Conservation (phyloP, 108 stramenopile genomes). For the Skeletonema costatum region DNA sequence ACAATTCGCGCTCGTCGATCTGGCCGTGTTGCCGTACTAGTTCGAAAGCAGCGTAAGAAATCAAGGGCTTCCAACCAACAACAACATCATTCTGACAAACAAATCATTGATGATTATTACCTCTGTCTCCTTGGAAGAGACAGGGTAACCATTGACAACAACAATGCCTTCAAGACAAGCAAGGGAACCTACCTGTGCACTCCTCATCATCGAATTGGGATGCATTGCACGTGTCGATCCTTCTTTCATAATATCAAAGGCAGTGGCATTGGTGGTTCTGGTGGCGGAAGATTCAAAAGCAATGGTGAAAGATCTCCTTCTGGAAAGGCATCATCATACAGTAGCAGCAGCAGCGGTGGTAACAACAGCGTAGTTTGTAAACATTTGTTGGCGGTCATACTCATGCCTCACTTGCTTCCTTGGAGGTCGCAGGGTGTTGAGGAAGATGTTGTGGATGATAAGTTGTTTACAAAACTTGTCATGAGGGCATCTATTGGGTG, state of each 20-base stretch:
- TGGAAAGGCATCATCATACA: background rate
- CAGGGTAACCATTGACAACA: background rate
- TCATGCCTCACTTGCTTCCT: conserved; percentile 48
- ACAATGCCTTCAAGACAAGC: background rate
- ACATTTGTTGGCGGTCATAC: conserved; percentile 37
- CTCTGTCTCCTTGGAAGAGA: conserved; percentile 35
- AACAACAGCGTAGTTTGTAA: conserved; percentile 21
- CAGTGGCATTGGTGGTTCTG: background rate
- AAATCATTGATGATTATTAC: conserved; percentile 18
- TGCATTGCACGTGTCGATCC: conserved; percentile 41
- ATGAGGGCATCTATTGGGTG: conserved; percentile 30
- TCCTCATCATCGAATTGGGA: conserved; percentile 16
- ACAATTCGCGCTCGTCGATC: conserved; percentile 32
- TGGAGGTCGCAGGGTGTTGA: conserved; percentile 16
- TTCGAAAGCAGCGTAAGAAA: conserved; percentile 20
- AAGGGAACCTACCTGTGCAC: background rate
- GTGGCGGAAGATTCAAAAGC: background rate
- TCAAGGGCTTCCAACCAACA: background rate
- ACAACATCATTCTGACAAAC: background rate
- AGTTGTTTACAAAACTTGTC: conserved; percentile 32
- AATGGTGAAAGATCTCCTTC: background rate
- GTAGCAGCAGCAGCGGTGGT: background rate
- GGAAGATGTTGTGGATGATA: conserved; percentile 32
- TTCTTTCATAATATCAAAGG: conserved; percentile 40
- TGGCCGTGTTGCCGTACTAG: conserved; percentile 21